A percentile compares a stretch with the other conserved stretches of the same genome.
phyloP scores from a whole-genome alignment of 768 basidiomycete species.

The Suillus clintonianus region DNA sequence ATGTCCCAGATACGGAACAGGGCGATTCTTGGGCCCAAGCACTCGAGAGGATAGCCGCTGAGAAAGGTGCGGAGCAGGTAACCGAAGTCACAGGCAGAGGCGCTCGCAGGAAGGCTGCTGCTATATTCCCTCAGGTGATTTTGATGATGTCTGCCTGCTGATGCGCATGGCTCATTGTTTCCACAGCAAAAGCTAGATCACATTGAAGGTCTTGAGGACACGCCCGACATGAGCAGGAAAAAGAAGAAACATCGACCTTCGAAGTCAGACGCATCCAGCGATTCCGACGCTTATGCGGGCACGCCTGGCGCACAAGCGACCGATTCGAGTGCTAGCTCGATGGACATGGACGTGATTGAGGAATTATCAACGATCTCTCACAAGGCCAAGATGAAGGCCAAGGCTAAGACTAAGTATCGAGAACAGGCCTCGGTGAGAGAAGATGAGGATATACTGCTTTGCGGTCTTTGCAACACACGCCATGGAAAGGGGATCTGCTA shows the following conservation, averaged over 20 bases:
- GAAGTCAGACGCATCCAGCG: conserved; percentile 36
- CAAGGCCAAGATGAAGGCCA: conserved; percentile 4
- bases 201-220: conserved; percentile 36
- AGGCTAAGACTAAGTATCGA: conserved; percentile 4
- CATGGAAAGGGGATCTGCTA: conserved; percentile 56
- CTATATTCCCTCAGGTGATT: conserved; percentile 42
- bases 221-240: conserved; percentile 38
- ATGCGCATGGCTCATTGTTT: conserved; percentile 3
- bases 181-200: conserved; percentile 33
- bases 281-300: conserved; percentile 41
- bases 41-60: conserved; percentile 49
- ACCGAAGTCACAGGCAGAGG: conserved; percentile 70
- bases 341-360: conserved; percentile 15
- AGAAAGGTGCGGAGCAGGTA: conserved; percentile 43
- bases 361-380: background rate
- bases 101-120: conserved; percentile 68
- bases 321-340: conserved; percentile 25
- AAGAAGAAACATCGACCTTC: conserved; percentile 35
- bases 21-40: conserved; percentile 84
- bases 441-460: conserved; percentile 30
- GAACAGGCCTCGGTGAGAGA: conserved; percentile 4
- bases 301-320: conserved; percentile 22
- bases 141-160: background rate
- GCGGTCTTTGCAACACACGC: conserved; percentile 61
- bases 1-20: conserved; percentile 45